These are phyloP conservation scores for Tetraselmis striata DNA, from an alignment of 139 green algal genomes.

Conservation along the genomic window DNA sequence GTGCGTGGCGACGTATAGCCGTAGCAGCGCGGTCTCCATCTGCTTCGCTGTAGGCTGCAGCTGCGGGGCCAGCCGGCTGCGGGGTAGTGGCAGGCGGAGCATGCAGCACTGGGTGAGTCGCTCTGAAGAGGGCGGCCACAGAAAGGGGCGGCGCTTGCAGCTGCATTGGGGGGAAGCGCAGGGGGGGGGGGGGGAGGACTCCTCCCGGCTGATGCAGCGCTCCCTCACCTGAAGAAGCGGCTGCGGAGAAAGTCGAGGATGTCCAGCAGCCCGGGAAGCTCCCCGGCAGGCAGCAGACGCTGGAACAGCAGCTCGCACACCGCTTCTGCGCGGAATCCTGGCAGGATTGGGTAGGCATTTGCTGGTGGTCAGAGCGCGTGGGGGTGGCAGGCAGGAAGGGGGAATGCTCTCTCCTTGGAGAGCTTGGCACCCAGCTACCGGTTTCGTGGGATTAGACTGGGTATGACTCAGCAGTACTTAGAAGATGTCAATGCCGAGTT, in stretches of 20 bases:
- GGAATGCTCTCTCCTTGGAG: too few species aligned
- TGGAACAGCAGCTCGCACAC: background rate
- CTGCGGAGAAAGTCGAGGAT: background rate
- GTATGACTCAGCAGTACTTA: too few species aligned
- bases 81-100: too few species aligned
- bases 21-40: background rate
- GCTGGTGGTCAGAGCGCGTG: background rate
- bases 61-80: background rate
- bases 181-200: too few species aligned
- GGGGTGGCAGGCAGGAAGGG: too few species aligned
- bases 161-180: too few species aligned
- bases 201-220: too few species aligned
- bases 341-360: background rate
- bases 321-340: background rate
- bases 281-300: background rate
- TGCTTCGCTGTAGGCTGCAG: background rate
- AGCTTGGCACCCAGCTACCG: too few species aligned
- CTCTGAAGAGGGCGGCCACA: background rate
- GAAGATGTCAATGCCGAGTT: too few species aligned
- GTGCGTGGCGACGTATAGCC: background rate
- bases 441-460: too few species aligned
- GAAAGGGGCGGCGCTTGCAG: background rate
- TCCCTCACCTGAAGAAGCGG: background rate
- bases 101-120: too few species aligned
- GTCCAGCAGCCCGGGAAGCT: background rate